Evolutionary conservation across 192 early-diverging fungal genomes (phyloP).

Genomic region (Umbelopsis vinacea): DNA sequence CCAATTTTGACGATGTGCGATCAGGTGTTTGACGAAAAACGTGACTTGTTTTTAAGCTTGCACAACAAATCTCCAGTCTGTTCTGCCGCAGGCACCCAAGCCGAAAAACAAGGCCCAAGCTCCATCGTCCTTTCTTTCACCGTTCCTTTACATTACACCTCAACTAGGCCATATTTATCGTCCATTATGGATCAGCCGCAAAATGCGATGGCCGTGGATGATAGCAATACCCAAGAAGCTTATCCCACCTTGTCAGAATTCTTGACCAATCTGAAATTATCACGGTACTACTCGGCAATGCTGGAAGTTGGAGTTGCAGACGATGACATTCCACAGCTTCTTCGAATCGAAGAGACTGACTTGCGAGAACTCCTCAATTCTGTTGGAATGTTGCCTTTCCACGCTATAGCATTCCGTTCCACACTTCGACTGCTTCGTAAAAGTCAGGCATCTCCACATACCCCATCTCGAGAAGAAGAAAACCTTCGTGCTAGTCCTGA

Average conservation of each 20-base stretch:
- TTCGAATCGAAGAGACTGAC: constrained; percentile 57
- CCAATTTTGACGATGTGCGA: not conserved
- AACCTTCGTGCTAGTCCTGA: constrained; percentile 35
- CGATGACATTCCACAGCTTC: constrained; percentile 49
- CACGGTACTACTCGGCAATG: constrained; percentile 50
- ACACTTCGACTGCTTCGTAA: constrained; percentile 49
- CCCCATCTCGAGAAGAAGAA: constrained; percentile 28
- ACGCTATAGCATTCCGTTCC: constrained; percentile 54
- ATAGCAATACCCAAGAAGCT: not conserved
- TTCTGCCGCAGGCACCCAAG: not conserved
- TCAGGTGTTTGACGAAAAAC: not conserved
- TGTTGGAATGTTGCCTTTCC: constrained; percentile 57
- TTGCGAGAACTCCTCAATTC: constrained; percentile 50
- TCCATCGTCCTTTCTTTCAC: not conserved
- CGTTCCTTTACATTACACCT: not conserved
- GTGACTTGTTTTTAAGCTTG: not conserved
- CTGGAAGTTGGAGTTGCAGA: constrained; percentile 54
- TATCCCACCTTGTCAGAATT: constrained; percentile 47
- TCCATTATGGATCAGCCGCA: constrained; percentile 4
- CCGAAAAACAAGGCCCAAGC: not conserved
- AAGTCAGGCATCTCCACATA: constrained; percentile 33
- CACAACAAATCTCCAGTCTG: not conserved
- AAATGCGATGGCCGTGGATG: not conserved
- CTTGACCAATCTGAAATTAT: constrained; percentile 51
- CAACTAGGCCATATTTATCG: not conserved